Percentiles rank a stretch among this genome's conserved stretches.
Evolutionary conservation across 1,284 basidiomycete genomes (phyloP).

Genomic region (Ganoderma meredithae): DNA sequence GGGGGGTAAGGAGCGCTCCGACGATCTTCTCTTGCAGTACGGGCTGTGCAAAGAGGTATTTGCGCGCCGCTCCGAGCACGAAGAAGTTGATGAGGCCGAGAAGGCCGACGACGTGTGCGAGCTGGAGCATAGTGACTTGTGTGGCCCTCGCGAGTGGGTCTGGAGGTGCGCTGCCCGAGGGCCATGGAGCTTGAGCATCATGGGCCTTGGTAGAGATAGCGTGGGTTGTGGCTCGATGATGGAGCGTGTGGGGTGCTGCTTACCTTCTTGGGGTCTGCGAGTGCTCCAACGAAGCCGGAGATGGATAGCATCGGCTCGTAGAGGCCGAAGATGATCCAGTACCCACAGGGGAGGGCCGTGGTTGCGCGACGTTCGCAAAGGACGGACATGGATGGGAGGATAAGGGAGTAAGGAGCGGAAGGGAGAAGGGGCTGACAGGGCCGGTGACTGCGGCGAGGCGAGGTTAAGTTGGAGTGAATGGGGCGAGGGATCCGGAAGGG

Average conservation of each 20-base stretch:
- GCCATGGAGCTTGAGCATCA: slow-evolving; percentile 79
- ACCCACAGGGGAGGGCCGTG: slow-evolving; percentile 73
- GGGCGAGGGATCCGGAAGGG: not conserved
- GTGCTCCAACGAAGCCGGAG: slow-evolving; percentile 67
- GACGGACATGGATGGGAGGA: slow-evolving; percentile 18
- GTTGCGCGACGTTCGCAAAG: slow-evolving; percentile 37
- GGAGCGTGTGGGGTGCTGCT: slow-evolving; percentile 26
- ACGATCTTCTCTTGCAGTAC: slow-evolving; percentile 76
- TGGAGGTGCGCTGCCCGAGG: slow-evolving; percentile 53
- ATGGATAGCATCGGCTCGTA: slow-evolving; percentile 76
- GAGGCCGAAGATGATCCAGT: slow-evolving; percentile 74
- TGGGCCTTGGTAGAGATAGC: slow-evolving; percentile 56
- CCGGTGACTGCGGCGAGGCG: not conserved
- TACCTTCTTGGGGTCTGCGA: slow-evolving; percentile 73
- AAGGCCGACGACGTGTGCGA: slow-evolving; percentile 78
- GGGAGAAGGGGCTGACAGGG: too few species aligned
- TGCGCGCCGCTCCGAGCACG: slow-evolving; percentile 65
- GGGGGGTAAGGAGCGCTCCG: slow-evolving; percentile 65
- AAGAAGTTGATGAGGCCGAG: slow-evolving; percentile 74
- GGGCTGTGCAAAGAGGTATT: slow-evolving; percentile 61
- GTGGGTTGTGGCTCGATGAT: not conserved
- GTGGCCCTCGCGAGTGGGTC: slow-evolving; percentile 64
- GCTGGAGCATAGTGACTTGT: slow-evolving; percentile 70
- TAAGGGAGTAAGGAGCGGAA: slow-evolving; percentile 18
- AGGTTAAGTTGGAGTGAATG: not conserved